Conservation (phyloP, 2,329 filamentous ascomycete genomes). For the Fulvia fulva region DNA sequence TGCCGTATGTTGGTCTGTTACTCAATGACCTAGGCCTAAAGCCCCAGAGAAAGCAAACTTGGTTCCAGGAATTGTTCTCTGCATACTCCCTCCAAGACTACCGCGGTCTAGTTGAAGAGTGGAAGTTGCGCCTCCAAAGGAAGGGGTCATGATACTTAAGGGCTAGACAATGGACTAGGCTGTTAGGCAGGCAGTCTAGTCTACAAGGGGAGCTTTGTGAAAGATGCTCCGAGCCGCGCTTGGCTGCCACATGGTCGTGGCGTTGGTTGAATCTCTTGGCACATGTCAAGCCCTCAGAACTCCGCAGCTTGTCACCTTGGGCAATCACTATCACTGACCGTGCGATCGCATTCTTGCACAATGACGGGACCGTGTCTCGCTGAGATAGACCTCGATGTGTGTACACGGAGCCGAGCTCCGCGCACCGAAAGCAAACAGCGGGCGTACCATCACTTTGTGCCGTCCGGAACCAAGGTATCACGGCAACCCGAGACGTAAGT, state of each 20-base stretch:
- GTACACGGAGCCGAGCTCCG: background rate
- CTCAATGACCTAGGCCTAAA: slow-evolving; percentile 7
- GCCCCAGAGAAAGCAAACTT: slow-evolving; percentile 4
- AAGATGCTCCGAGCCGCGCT: background rate
- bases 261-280: background rate
- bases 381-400: background rate
- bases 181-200: background rate
- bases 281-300: background rate
- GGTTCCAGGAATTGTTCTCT: background rate
- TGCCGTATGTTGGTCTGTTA: slow-evolving; percentile 9
- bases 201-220: background rate
- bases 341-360: background rate
- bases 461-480: background rate
- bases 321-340: background rate
- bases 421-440: background rate
- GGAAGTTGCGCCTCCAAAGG: background rate
- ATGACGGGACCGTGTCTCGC: background rate
- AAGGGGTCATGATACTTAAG: no score
- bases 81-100: slow-evolving; percentile 8
- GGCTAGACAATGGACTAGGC: background rate
- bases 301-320: background rate
- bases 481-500: background rate
- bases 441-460: background rate
- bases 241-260: background rate
- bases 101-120: slow-evolving; percentile 6